Evolutionary conservation across 108 stramenopile species (phyloP).

Genomic region (Pseudonitzschia multiseries): DNA sequence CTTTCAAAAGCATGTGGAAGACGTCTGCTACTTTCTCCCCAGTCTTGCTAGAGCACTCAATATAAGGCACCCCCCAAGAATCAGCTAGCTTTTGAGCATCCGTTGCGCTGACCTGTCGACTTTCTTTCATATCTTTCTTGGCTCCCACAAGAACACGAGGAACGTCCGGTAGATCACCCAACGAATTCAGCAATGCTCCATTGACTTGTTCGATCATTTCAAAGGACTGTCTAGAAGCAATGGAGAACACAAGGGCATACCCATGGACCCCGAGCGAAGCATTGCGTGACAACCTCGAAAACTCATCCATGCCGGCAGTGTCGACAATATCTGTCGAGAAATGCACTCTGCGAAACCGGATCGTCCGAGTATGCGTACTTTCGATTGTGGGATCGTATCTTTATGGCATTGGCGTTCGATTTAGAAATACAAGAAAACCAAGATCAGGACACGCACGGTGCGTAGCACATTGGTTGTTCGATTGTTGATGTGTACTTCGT

Average conservation of each 20-base stretch:
- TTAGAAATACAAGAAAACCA: not conserved
- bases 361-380: slow-evolving; percentile 78
- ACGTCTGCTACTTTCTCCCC: slow-evolving; percentile 84
- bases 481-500: not conserved
- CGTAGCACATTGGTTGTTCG: not conserved
- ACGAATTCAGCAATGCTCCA: slow-evolving; percentile 70
- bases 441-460: not conserved
- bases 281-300: slow-evolving; percentile 82
- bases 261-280: slow-evolving; percentile 88
- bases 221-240: slow-evolving; percentile 74
- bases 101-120: slow-evolving; percentile 51
- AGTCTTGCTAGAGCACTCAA: slow-evolving; percentile 83
- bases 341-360: slow-evolving; percentile 86
- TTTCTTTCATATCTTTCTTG: slow-evolving; percentile 72
- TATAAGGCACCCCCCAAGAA: slow-evolving; percentile 72
- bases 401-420: not conserved
- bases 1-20: slow-evolving; percentile 83
- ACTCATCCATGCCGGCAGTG: slow-evolving; percentile 94
- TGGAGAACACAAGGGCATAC: slow-evolving; percentile 78
- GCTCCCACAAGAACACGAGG: slow-evolving; percentile 87
- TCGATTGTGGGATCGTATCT: slow-evolving; percentile 90
- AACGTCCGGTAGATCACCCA: slow-evolving; percentile 83
- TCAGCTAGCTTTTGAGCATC: slow-evolving; percentile 79
- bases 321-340: slow-evolving; percentile 93
- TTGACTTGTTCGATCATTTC: slow-evolving; percentile 80